Evolutionary conservation across 176 grass and related monocot species (phyloP).

Genomic region (Eragrostis curvula): DNA sequence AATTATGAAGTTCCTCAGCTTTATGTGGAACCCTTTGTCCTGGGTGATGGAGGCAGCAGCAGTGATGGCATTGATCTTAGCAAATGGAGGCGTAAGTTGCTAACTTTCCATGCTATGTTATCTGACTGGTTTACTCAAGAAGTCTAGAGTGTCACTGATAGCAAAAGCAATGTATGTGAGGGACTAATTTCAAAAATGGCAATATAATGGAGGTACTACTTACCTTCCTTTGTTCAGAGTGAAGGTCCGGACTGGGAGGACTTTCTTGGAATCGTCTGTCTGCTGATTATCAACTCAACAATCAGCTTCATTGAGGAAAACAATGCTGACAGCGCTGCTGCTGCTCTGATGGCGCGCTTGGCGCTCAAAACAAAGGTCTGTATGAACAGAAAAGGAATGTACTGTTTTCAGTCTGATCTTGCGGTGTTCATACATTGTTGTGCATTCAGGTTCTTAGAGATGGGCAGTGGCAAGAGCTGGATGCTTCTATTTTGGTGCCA

Average conservation of each 20-base stretch:
- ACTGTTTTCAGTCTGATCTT: not conserved
- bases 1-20: conserved; percentile 73
- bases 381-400: not conserved
- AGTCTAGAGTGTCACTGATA: not conserved
- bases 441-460: conserved; percentile 64
- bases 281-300: conserved; percentile 79
- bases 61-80: conserved; percentile 67
- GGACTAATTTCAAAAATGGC: not conserved
- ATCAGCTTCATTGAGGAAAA: conserved; percentile 93
- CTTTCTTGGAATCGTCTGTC: conserved; percentile 76
- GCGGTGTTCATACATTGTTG: conserved; percentile 4
- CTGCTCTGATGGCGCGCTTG: conserved; percentile 72
- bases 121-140: not conserved
- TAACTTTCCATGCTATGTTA: not conserved
- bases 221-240: conserved; percentile 41
- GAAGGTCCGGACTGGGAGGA: conserved; percentile 83
- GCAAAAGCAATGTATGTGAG: not conserved
- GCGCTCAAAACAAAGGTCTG: conserved; percentile 68
- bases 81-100: conserved; percentile 77
- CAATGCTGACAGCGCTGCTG: conserved; percentile 76
- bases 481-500: conserved; percentile 69
- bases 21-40: conserved; percentile 96
- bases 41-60: conserved; percentile 94
- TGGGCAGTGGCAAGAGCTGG: conserved; percentile 72
- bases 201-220: not conserved